A percentile compares a stretch with the other conserved stretches of the same genome.
Evolutionary conservation across 148 eudicot species (phyloP).

Genomic region (Tetragonia tetragonoides): DNA sequence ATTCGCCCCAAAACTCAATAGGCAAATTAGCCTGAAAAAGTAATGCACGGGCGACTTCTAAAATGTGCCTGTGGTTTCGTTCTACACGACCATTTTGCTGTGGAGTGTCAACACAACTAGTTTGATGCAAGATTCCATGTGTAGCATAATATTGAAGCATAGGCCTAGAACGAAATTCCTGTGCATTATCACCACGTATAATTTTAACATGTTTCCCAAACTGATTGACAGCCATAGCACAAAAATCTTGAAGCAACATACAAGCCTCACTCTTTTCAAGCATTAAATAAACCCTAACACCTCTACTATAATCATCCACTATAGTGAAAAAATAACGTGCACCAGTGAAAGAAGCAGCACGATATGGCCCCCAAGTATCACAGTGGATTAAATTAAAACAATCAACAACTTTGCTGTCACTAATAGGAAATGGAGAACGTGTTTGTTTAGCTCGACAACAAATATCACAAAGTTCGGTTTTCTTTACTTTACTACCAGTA

Average conservation of each 20-base stretch:
- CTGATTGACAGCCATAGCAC: too few relatives aligned
- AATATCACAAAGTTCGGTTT: neutral
- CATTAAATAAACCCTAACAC: neutral
- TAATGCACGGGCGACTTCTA: neutral
- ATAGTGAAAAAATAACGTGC: neutral
- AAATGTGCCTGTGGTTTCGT: neutral
- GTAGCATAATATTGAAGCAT: neutral
- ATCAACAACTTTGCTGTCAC: neutral
- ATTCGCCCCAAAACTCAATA: neutral
- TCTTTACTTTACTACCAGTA: neutral
- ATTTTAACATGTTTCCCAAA: neutral
- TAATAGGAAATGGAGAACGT: neutral
- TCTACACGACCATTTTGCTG: neutral
- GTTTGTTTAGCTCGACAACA: slow-evolving; percentile 1
- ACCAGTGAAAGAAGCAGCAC: neutral
- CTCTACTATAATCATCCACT: neutral
- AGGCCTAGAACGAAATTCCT: neutral
- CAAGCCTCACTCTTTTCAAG: too few relatives aligned
- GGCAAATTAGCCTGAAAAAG: too few relatives aligned
- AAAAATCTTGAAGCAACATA: too few relatives aligned
- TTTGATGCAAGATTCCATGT: neutral
- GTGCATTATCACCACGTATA: neutral
- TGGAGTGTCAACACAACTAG: too few relatives aligned
- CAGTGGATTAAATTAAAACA: neutral
- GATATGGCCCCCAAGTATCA: neutral